Evolutionary conservation across 371 early-diverging fungal genomes (phyloP).

Genomic region (Parasitella parasitica): DNA sequence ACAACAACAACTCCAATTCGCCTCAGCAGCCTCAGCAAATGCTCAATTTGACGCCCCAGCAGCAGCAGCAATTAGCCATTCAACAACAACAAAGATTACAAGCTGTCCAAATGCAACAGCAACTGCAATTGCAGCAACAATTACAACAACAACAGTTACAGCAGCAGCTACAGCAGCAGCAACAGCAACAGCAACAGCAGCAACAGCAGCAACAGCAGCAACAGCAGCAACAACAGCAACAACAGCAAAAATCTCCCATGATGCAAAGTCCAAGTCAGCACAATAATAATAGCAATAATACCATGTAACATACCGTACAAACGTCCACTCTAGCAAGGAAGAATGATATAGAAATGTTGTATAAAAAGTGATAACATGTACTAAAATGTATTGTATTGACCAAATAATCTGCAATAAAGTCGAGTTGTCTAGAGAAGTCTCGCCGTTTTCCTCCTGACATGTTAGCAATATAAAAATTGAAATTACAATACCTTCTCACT

Average conservation of each 20-base stretch:
- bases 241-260: conserved; percentile 10
- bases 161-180: conserved; percentile 22
- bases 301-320: background rate
- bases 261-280: conserved; percentile 13
- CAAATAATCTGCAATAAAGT: too few relatives aligned
- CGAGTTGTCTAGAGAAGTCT: too few relatives aligned
- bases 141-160: conserved; percentile 14
- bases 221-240: conserved; percentile 6
- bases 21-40: conserved; percentile 2
- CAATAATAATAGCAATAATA: background rate
- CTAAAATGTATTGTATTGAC: too few relatives aligned
- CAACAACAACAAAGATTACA: conserved; percentile 23
- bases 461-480: too few relatives aligned
- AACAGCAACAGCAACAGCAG: conserved; percentile 8
- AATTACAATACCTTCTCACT: too few relatives aligned
- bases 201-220: conserved; percentile 12
- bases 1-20: background rate
- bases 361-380: too few relatives aligned
- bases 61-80: background rate
- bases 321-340: too few relatives aligned
- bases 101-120: conserved; percentile 17
- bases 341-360: too few relatives aligned
- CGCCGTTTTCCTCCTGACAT: background rate
- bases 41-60: conserved; percentile 9
- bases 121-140: conserved; percentile 22